Evolutionary conservation across 495 filamentous ascomycete genomes (phyloP).

Genomic region (Platismatia glauca): DNA sequence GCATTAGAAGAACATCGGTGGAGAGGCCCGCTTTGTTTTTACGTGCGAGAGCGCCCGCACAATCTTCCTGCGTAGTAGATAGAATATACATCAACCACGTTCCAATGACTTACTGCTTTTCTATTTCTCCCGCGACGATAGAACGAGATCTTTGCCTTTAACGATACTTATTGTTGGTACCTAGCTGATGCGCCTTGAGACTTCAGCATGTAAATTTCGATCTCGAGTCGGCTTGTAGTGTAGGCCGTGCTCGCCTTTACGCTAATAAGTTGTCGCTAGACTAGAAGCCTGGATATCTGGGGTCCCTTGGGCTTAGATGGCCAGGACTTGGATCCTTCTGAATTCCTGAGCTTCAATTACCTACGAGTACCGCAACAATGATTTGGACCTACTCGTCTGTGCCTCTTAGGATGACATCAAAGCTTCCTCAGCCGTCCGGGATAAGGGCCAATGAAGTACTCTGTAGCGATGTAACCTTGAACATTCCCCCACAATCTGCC

Average conservation of each 20-base stretch:
- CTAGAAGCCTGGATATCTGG: too few relatives aligned
- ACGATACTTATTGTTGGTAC: not conserved
- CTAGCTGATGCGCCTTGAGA: too few relatives aligned
- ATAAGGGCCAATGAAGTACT: not conserved
- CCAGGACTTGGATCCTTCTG: not conserved
- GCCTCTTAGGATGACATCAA: not conserved
- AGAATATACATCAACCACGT: not conserved
- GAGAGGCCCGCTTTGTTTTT: conserved; percentile 3
- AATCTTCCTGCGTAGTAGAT: conserved; percentile 12
- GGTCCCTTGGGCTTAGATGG: too few relatives aligned
- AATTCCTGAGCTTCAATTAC: not conserved
- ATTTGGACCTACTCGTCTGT: not conserved
- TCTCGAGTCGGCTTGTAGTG: too few relatives aligned
- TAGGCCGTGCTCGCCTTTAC: not conserved
- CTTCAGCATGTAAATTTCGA: too few relatives aligned
- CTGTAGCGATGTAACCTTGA: not conserved
- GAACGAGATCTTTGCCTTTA: not conserved
- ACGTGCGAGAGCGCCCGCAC: conserved; percentile 18
- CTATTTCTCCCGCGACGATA: not conserved
- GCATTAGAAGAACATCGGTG: conserved; percentile 5
- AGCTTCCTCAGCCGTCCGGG: not conserved
- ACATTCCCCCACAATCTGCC: not conserved
- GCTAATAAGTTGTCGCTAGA: not conserved
- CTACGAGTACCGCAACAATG: too few relatives aligned
- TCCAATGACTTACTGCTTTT: not conserved